Conservation (phyloP, 148 eudicot genomes). For the Cornus kousa region DNA sequence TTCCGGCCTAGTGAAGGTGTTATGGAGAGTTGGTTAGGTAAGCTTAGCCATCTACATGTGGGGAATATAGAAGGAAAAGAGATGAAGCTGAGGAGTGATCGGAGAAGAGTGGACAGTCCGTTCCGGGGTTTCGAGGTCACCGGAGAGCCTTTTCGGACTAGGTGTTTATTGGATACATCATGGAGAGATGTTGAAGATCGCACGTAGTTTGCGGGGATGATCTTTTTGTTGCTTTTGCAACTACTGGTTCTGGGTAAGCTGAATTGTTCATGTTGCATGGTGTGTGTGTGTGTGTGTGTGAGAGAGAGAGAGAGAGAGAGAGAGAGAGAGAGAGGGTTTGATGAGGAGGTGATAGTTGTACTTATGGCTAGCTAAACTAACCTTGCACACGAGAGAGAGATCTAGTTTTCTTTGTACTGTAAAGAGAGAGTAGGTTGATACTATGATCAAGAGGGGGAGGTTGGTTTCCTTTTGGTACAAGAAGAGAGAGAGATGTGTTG, state of each 20-base stretch:
- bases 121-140: conserved; percentile 23
- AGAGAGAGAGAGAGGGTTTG: background rate
- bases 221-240: conserved; percentile 29
- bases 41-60: conserved; percentile 38
- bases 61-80: conserved; percentile 42
- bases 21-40: conserved; percentile 27
- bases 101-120: conserved; percentile 39
- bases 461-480: background rate
- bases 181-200: conserved; percentile 10
- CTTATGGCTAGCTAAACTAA: background rate
- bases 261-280: conserved; percentile 27
- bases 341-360: background rate
- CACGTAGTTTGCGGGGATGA: conserved; percentile 33
- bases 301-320: background rate
- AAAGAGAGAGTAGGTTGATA: background rate
- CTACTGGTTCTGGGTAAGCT: conserved; percentile 29
- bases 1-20: conserved; percentile 50
- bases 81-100: conserved; percentile 49
- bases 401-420: background rate
- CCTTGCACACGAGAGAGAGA: background rate
- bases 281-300: background rate
- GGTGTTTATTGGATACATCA: conserved; percentile 16
- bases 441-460: background rate
- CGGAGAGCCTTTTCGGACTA: conserved; percentile 11
- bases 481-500: background rate